A percentile compares a stretch with the other conserved stretches of the same genome.
These are phyloP conservation scores for Daldinia caldariorum DNA, from an alignment of 495 filamentous ascomycete genomes.

Conservation along the genomic window DNA sequence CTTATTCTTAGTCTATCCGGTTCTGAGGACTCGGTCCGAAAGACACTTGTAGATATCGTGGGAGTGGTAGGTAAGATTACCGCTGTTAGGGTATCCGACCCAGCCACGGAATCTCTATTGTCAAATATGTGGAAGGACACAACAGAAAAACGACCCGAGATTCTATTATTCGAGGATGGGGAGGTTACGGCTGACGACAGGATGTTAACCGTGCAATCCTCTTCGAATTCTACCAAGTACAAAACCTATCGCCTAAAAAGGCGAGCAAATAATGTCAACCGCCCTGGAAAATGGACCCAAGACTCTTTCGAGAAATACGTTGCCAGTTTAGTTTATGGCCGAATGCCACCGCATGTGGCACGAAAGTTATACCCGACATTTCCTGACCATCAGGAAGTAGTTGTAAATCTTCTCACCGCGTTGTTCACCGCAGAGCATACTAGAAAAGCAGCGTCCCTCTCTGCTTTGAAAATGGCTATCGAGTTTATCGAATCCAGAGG, in stretches of 20 bases:
- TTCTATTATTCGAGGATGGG: conserved; percentile 19
- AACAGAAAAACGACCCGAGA: conserved; percentile 4
- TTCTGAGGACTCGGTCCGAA: conserved; percentile 32
- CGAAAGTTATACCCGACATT: conserved; percentile 41
- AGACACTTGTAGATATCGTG: conserved; percentile 39
- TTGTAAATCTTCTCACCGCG: conserved; percentile 43
- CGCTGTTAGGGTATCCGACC: conserved; percentile 35
- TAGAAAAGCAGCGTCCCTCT: conserved; percentile 36
- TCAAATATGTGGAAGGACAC: conserved; percentile 15
- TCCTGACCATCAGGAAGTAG: conserved; percentile 42
- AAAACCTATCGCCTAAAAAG: conserved; percentile 33
- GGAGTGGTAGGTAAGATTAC: conserved; percentile 29
- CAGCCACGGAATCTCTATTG: conserved; percentile 8
- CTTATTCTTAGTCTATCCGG: conserved; percentile 40
- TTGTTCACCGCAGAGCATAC: conserved; percentile 45
- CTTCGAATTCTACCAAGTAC: conserved; percentile 6
- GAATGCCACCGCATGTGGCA: conserved; percentile 36
- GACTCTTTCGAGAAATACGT: conserved; percentile 51
- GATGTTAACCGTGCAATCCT: conserved; percentile 32
- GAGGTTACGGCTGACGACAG: conserved; percentile 24
- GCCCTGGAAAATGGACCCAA: conserved; percentile 51
- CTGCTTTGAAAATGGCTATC: conserved; percentile 54
- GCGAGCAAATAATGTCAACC: conserved; percentile 47
- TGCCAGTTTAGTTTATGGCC: conserved; percentile 44
- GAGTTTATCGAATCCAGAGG: conserved; percentile 43